Conservation (phyloP, 2,329 filamentous ascomycete genomes). For the Penicillium sp. region DNA sequence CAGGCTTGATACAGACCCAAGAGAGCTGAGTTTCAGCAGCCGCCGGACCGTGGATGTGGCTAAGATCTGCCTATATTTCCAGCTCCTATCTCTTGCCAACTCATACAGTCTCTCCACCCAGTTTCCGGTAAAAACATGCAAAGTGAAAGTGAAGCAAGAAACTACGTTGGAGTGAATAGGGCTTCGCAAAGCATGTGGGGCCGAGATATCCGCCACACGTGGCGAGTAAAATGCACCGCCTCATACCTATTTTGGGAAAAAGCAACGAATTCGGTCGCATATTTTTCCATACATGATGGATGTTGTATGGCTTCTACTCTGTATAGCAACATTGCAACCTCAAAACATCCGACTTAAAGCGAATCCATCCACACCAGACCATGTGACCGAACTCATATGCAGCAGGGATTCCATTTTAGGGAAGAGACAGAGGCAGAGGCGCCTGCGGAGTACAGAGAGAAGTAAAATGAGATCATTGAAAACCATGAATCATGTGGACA, state of each 20-base stretch:
- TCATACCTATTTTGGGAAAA: slow-evolving; percentile 8
- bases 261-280: not conserved
- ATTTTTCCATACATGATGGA: not conserved
- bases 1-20: not conserved
- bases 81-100: not conserved
- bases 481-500: slow-evolving; percentile 5
- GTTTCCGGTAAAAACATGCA: not conserved
- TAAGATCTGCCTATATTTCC: not conserved
- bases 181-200: not conserved
- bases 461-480: slow-evolving; percentile 20
- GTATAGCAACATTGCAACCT: not conserved
- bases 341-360: slow-evolving; percentile 2
- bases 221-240: slow-evolving; percentile 4
- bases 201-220: slow-evolving; percentile 11
- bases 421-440: slow-evolving; percentile 1
- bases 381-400: slow-evolving; percentile 29
- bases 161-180: not conserved
- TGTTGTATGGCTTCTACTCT: not conserved
- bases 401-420: slow-evolving; percentile 16
- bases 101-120: not conserved
- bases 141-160: not conserved
- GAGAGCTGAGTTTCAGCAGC: slow-evolving; percentile 4
- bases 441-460: slow-evolving; percentile 7
- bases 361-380: slow-evolving; percentile 13
- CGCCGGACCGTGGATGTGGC: not conserved